phyloP scores from a whole-genome alignment of 2,329 filamentous ascomycete species.

The Alternaria triticimaculans region DNA sequence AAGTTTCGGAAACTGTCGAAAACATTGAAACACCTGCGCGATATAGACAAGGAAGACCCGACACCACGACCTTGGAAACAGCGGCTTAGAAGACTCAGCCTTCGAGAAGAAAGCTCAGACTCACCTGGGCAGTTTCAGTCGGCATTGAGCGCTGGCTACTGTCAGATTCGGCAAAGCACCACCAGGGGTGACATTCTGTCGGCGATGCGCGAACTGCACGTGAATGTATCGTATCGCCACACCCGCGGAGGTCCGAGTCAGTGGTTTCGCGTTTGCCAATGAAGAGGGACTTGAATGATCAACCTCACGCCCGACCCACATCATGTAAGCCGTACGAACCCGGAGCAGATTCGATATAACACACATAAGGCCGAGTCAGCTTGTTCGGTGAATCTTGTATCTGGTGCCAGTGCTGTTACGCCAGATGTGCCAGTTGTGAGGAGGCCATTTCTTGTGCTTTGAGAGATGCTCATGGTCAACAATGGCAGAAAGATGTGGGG shows the following conservation, averaged over 20 bases:
- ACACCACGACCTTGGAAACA: not conserved
- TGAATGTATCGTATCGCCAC: not conserved
- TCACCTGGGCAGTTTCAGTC: not conserved
- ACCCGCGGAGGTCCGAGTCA: not conserved
- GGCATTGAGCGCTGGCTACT: no score
- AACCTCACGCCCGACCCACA: not conserved
- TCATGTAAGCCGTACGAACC: not conserved
- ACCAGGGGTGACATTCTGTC: not conserved
- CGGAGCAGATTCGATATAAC: not conserved
- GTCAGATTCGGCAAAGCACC: not conserved
- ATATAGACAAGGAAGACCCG: not conserved
- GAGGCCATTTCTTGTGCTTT: not conserved
- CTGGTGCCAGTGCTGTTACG: not conserved
- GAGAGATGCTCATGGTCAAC: not conserved
- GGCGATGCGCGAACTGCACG: not conserved
- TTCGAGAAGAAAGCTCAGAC: not conserved
- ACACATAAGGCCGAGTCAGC: not conserved
- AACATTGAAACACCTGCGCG: not conserved
- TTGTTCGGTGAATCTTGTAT: not conserved
- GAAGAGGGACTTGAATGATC: not conserved
- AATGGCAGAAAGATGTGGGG: not conserved
- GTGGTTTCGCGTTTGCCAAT: not conserved
- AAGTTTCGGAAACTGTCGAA: not conserved
- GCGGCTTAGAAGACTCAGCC: not conserved
- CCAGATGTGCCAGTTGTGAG: not conserved